These are phyloP conservation scores for Phytophthora melonis DNA, from an alignment of 352 stramenopile species.

Conservation along the genomic window DNA sequence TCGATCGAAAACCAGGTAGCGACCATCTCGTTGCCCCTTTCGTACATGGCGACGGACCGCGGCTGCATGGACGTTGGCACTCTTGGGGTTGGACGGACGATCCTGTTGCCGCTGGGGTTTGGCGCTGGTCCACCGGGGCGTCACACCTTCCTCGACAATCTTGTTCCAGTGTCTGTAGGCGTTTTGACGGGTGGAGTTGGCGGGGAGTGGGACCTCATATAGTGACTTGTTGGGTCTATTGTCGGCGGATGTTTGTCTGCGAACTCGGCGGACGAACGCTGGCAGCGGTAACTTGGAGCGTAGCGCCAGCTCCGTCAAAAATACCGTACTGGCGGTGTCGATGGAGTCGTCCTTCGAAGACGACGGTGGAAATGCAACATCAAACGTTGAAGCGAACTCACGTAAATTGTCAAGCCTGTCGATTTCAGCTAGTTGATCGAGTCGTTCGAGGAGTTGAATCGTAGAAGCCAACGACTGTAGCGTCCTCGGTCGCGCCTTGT, in stretches of 20 bases:
- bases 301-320: background rate
- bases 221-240: constrained; percentile 19
- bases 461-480: too few relatives aligned
- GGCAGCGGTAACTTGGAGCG: background rate
- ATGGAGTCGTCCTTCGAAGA: background rate
- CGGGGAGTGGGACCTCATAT: background rate
- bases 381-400: background rate
- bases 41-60: constrained; percentile 2
- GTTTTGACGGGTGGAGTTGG: background rate
- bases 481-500: too few relatives aligned
- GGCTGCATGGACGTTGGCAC: background rate
- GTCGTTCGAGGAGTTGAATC: too few relatives aligned
- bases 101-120: background rate
- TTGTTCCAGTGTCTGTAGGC: background rate
- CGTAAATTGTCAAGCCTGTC: background rate
- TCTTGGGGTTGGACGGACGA: constrained; percentile 3
- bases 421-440: too few relatives aligned
- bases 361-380: background rate
- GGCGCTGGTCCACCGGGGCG: background rate
- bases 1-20: constrained; percentile 6
- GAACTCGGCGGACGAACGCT: constrained; percentile 1
- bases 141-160: constrained; percentile 7
- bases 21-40: constrained; percentile 14
- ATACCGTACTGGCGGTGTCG: background rate
- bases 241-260: background rate